These are phyloP conservation scores for Copromyces sp. DNA, from an alignment of 495 filamentous ascomycete species.

Conservation along the genomic window DNA sequence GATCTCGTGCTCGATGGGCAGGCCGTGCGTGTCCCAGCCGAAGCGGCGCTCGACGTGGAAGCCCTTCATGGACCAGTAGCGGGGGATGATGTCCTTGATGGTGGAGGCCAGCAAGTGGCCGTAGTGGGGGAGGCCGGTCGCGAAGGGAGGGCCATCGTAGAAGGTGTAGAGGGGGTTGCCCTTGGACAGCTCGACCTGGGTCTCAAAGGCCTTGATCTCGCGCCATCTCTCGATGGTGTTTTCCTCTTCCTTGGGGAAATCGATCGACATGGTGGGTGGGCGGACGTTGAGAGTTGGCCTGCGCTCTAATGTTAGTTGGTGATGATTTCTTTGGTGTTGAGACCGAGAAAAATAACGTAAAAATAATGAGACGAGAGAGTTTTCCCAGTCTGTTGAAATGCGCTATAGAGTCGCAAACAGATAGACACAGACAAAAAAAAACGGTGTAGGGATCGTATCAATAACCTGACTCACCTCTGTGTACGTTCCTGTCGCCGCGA, in stretches of 20 bases:
- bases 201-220: conserved; percentile 80
- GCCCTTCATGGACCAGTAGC: conserved; percentile 98
- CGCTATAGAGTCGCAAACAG: not conserved
- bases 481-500: not conserved
- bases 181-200: conserved; percentile 39
- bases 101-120: conserved; percentile 92
- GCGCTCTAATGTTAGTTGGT: not conserved
- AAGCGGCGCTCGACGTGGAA: conserved; percentile 67
- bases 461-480: not conserved
- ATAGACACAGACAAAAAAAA: not conserved
- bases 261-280: conserved; percentile 58
- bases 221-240: conserved; percentile 69
- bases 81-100: conserved; percentile 93
- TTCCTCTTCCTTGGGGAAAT: conserved; percentile 89
- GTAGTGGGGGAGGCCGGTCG: conserved; percentile 75
- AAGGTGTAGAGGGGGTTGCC: conserved; percentile 70
- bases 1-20: conserved; percentile 96
- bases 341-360: not conserved
- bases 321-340: not conserved
- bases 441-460: not conserved
- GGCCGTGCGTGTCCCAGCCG: conserved; percentile 85
- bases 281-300: not conserved
- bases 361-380: too few species aligned
- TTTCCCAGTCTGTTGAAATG: too few species aligned
- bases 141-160: conserved; percentile 62